Evolutionary conservation across 805 yeast genomes (phyloP).

Genomic region (Tetrapisispora phaffii): DNA sequence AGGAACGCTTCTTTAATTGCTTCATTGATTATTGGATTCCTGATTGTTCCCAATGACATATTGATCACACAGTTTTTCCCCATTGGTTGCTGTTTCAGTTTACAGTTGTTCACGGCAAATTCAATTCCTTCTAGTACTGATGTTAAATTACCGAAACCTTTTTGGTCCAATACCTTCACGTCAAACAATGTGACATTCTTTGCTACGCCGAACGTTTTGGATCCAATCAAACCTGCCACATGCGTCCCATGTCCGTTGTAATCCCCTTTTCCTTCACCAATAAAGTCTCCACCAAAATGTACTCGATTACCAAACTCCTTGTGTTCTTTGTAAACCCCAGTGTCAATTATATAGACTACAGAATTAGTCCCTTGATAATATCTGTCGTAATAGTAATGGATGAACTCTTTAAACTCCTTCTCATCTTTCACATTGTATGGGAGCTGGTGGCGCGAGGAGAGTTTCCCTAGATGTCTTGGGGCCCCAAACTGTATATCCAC

Average conservation of each 20-base stretch:
- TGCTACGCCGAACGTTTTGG: constrained; percentile 72
- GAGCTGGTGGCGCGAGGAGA: constrained; percentile 40
- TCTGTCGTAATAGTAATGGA: constrained; percentile 40
- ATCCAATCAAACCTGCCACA: constrained; percentile 81
- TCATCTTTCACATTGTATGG: constrained; percentile 17
- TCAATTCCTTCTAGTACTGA: constrained; percentile 58
- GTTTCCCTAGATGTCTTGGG: constrained; percentile 57
- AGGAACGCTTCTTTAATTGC: constrained; percentile 70
- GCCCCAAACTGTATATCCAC: constrained; percentile 31
- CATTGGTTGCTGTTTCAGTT: constrained; percentile 8
- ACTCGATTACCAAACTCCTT: constrained; percentile 59
- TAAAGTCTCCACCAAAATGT: constrained; percentile 47
- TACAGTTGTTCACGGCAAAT: constrained; percentile 51
- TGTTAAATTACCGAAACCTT: constrained; percentile 63
- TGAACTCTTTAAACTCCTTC: constrained; percentile 16
- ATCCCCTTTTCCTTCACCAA: constrained; percentile 54
- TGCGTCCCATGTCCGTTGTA: constrained; percentile 82
- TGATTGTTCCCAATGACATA: constrained; percentile 68
- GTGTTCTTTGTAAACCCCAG: constrained; percentile 59
- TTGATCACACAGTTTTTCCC: constrained; percentile 55
- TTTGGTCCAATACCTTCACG: constrained; percentile 57
- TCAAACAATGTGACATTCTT: constrained; percentile 54
- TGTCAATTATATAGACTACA: constrained; percentile 68
- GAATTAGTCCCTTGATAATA: constrained; percentile 46
- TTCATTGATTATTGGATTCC: constrained; percentile 54